These are phyloP conservation scores for Rhodofomes roseus DNA, from an alignment of 1,284 basidiomycete genomes.

Conservation along the genomic window DNA sequence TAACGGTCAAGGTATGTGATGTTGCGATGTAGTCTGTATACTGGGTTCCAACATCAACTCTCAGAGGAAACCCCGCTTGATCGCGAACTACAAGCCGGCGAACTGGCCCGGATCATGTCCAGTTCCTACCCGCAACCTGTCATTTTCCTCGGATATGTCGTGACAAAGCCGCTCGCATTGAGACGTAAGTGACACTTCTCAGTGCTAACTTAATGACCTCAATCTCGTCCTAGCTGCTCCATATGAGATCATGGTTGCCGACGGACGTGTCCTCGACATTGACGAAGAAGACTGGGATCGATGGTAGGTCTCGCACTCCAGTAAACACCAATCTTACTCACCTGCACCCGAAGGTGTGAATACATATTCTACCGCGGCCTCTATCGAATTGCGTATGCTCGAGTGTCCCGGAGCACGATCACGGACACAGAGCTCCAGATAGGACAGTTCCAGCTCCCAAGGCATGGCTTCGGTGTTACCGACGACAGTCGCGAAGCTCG, in stretches of 20 bases:
- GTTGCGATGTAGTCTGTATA: background rate
- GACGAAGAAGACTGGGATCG: constrained; percentile 68
- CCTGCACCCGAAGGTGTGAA: constrained; percentile 66
- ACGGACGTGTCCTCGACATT: constrained; percentile 73
- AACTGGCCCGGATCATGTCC: constrained; percentile 79
- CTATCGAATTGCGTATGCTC: constrained; percentile 75
- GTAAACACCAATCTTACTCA: background rate
- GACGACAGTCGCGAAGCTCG: constrained; percentile 62
- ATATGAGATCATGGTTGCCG: constrained; percentile 78
- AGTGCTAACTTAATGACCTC: background rate
- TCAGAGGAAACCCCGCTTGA: constrained; percentile 86
- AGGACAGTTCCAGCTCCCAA: constrained; percentile 76
- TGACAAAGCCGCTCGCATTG: constrained; percentile 72
- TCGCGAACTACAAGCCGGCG: constrained; percentile 83
- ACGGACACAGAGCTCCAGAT: constrained; percentile 80
- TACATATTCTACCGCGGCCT: constrained; percentile 84
- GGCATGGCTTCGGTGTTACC: constrained; percentile 45
- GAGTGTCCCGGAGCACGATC: constrained; percentile 66
- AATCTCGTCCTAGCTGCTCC: constrained; percentile 56
- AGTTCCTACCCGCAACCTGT: constrained; percentile 73
- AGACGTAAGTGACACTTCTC: constrained; percentile 49
- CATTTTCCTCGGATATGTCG: constrained; percentile 86
- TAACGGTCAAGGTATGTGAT: constrained; percentile 78
- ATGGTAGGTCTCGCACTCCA: constrained; percentile 45
- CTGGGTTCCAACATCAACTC: background rate